phyloP scores from a whole-genome alignment of 129 eudicot species.

The Lactuca saligna region DNA sequence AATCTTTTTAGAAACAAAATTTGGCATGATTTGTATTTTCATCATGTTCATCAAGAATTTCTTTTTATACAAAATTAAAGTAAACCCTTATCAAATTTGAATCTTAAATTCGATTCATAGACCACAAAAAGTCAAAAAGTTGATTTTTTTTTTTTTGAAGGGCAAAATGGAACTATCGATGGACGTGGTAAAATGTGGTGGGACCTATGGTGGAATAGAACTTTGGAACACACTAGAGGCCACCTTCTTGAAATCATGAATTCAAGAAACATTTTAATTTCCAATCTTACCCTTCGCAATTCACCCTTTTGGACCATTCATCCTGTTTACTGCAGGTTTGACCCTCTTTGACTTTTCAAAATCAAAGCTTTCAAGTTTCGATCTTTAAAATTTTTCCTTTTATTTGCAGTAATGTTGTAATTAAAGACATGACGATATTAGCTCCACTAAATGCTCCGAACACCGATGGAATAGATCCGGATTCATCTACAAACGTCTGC shows the following conservation, averaged over 20 bases:
- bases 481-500: slow-evolving; percentile 84
- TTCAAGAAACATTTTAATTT: slow-evolving; percentile 75
- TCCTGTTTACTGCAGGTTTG: slow-evolving; percentile 94
- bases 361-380: slow-evolving; percentile 6
- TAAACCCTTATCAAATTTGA: slow-evolving; percentile 17
- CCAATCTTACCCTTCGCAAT: slow-evolving; percentile 82
- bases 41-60: slow-evolving; percentile 4
- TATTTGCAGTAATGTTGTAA: slow-evolving; percentile 69
- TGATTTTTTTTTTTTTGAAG: slow-evolving; percentile 41
- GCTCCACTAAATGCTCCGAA: slow-evolving; percentile 96
- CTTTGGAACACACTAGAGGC: slow-evolving; percentile 94
- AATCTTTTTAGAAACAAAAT: slow-evolving; percentile 1
- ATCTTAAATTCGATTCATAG: slow-evolving; percentile 1
- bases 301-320: slow-evolving; percentile 99
- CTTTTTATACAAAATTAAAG: neutral
- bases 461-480: slow-evolving; percentile 97
- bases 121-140: slow-evolving; percentile 14
- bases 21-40: neutral
- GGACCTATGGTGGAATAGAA: slow-evolving; percentile 98
- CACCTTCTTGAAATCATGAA: slow-evolving; percentile 85
- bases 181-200: slow-evolving; percentile 99
- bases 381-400: neutral
- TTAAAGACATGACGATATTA: slow-evolving; percentile 86
- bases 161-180: slow-evolving; percentile 86
- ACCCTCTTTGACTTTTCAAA: slow-evolving; percentile 22